Conservation (phyloP, 352 stramenopile genomes). For the Thalassiosira hispida region DNA sequence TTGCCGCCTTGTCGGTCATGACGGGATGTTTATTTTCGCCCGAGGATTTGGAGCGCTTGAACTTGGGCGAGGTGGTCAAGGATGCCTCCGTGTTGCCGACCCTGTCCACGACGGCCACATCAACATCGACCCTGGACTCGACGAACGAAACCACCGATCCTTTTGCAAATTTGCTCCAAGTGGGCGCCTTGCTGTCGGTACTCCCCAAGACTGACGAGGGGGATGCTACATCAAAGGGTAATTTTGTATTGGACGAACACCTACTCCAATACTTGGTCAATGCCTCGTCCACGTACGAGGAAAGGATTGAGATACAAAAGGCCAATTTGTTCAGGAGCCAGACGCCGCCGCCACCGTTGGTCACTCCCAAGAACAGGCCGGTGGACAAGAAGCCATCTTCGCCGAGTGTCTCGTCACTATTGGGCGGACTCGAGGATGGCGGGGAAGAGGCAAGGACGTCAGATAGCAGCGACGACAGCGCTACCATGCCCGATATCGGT, state of each 20-base stretch:
- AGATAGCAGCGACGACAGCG: conserved; percentile 1
- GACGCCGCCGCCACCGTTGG: neutral
- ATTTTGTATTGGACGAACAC: conserved; percentile 57
- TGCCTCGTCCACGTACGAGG: conserved; percentile 76
- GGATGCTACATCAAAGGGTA: neutral
- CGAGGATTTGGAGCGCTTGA: conserved; percentile 42
- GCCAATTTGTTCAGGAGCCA: conserved; percentile 39
- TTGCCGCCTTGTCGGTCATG: conserved; percentile 67
- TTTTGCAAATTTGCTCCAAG: conserved; percentile 48
- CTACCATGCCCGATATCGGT: neutral
- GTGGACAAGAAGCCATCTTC: neutral
- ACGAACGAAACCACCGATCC: conserved; percentile 24
- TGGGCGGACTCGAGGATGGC: neutral
- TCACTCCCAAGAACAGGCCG: no score
- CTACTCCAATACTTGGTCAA: conserved; percentile 74
- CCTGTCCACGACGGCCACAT: neutral
- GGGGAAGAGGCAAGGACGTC: neutral
- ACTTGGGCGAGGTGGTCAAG: neutral
- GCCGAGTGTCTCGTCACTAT: neutral
- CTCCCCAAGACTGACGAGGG: conserved; percentile 7
- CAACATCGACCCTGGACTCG: conserved; percentile 1
- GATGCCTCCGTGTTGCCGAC: neutral
- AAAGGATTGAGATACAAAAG: conserved; percentile 82
- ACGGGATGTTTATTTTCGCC: conserved; percentile 37
- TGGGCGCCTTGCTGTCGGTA: conserved; percentile 61